Percentiles rank a stretch among this genome's conserved stretches.
Evolutionary conservation across 2,329 filamentous ascomycete genomes (phyloP).

Genomic region (Aspergillus quadricinctus): DNA sequence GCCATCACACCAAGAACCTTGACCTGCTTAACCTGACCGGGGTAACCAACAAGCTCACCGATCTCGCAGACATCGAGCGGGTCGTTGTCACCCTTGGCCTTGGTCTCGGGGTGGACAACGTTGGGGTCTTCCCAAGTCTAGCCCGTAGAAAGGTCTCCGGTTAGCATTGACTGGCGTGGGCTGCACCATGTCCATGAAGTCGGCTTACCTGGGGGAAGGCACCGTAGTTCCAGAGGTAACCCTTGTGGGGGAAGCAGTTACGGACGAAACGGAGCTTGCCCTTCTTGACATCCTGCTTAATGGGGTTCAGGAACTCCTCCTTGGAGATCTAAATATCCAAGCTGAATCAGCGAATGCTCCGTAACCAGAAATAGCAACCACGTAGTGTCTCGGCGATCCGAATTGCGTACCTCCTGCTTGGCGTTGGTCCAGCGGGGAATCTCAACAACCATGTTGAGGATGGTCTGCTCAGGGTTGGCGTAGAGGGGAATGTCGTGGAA

Average conservation of each 20-base stretch:
- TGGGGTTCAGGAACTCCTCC: constrained; percentile 96
- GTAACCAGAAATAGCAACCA: neutral
- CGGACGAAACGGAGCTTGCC: constrained; percentile 98
- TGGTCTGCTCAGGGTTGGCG: constrained; percentile 90
- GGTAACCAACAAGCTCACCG: constrained; percentile 93
- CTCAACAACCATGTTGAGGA: constrained; percentile 99
- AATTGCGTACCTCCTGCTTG: constrained; percentile 82
- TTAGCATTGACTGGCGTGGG: neutral
- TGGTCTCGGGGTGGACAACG: constrained; percentile 92
- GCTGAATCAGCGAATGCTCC: constrained; percentile 13
- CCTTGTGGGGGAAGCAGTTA: constrained; percentile 99
- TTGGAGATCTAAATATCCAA: constrained; percentile 77
- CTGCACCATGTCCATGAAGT: neutral
- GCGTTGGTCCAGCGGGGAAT: constrained; percentile 99
- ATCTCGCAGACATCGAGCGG: constrained; percentile 99
- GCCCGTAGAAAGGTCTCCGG: neutral
- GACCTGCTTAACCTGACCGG: constrained; percentile 98
- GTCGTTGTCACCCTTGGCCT: constrained; percentile 99
- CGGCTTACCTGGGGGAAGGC: constrained; percentile 87
- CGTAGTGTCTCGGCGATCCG: neutral
- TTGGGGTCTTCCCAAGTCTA: constrained; percentile 99
- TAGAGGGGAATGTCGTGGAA: constrained; percentile 99
- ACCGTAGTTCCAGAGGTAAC: constrained; percentile 99
- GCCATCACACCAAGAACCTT: constrained; percentile 99
- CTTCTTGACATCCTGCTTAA: constrained; percentile 99